Evolutionary conservation across 2,329 filamentous ascomycete genomes (phyloP), one percentile per base, ranked within the genome.

Genomic region (Apiospora aurea): DNA sequence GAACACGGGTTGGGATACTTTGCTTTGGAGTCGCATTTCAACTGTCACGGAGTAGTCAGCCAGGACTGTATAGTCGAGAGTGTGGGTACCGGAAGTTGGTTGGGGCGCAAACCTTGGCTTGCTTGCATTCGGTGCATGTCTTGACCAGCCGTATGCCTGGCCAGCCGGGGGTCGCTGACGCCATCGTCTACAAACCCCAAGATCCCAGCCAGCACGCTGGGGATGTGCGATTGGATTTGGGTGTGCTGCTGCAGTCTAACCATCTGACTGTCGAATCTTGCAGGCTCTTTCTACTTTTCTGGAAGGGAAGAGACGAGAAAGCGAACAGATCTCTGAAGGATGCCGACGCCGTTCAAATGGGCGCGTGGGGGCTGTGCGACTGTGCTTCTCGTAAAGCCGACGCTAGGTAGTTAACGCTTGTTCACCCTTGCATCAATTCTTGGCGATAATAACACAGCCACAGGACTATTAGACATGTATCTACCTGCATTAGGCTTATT

Each of bases 101-200:
- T 34, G 53, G 38, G 53, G 53, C 53, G 53, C 53, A 38, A 21
- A 78, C 78, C 73, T 79, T 79, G 46, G 77, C 78, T 70, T 79
- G 78, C 64, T 79, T 79, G 74, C 78, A 79, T 74, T 79, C 78
- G n/a, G 78, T 79, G 73, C 78, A 79, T 11, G 78, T 79, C 71
- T 78, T 77, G 67, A 79, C 77, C 6, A 76, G 74, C 24, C 78
- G 75, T 6, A 75, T 71, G 46, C 76, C 76, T 13, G 77, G 76
- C 78, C 78, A 79, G 61, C 75, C 74, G 14, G 75, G 73, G 67
- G 72, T 72, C 49, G 69, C 73, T 4, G 76, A 74, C 24, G 76
- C 74, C 77, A 79, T 79, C 29, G 53, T n/a, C 7, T 21, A 16
- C n/a, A 2, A 5, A 38, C 14, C 0, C 18, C 29, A 38, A 1